A percentile compares a stretch with the other conserved stretches of the same genome.
phyloP scores from a whole-genome alignment of 2,329 filamentous ascomycete species.

The Fonsecaea multimorphosa region DNA sequence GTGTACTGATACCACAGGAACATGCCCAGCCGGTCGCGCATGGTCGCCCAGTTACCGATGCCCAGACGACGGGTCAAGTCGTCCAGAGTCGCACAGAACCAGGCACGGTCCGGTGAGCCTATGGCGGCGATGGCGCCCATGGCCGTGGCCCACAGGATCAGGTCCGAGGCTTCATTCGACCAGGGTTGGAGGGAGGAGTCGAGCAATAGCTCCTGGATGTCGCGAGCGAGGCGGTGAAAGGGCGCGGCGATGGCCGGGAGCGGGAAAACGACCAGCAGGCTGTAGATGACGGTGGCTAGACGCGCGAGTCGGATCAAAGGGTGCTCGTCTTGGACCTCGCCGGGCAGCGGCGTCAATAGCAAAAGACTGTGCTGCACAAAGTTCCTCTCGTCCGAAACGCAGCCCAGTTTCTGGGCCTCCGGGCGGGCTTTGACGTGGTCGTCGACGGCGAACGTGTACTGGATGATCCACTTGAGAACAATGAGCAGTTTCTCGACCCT shows the following conservation, averaged over 20 bases:
- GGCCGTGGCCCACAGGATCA: conserved; percentile 47
- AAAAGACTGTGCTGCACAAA: conserved; percentile 47
- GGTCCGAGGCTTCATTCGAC: conserved; percentile 42
- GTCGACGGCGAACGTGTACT: conserved; percentile 44
- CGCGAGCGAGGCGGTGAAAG: conserved; percentile 42
- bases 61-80: conserved; percentile 35
- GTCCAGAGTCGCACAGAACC: conserved; percentile 44
- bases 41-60: conserved; percentile 34
- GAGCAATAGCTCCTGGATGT: conserved; percentile 41
- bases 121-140: conserved; percentile 49
- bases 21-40: conserved; percentile 35
- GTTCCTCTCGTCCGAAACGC: conserved; percentile 49
- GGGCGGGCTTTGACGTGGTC: conserved; percentile 34
- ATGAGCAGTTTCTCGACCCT: conserved; percentile 41
- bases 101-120: conserved; percentile 42
- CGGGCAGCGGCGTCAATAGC: conserved; percentile 41
- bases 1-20: conserved; percentile 39
- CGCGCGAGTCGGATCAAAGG: conserved; percentile 47
- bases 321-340: conserved; percentile 35
- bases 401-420: conserved; percentile 36
- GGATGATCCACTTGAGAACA: conserved; percentile 43
- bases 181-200: conserved; percentile 35
- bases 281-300: conserved; percentile 47
- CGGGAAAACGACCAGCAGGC: conserved; percentile 49
- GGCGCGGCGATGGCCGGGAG: conserved; percentile 48